These are phyloP conservation scores for Thalassia testudinum DNA, from an alignment of 116 monocot genomes.

Conservation along the genomic window DNA sequence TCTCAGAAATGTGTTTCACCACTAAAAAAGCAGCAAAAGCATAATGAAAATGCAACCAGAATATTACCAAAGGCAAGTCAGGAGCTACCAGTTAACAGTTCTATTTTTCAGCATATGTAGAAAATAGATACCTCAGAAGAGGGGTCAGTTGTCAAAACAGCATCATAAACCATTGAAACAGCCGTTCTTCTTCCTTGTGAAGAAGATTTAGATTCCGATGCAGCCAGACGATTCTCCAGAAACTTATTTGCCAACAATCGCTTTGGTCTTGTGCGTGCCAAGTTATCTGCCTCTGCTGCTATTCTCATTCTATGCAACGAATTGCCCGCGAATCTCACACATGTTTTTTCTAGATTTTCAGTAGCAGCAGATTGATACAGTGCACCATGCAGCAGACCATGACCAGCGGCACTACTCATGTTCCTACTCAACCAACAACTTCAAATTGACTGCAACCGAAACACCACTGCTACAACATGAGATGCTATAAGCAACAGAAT, in stretches of 20 bases:
- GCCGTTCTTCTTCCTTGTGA: slow-evolving; percentile 2
- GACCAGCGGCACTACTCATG: slow-evolving; percentile 10
- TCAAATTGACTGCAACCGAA: neutral
- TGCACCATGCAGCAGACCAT: slow-evolving; percentile 3
- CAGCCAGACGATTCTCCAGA: slow-evolving; percentile 6
- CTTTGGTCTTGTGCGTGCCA: slow-evolving; percentile 1
- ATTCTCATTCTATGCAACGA: neutral
- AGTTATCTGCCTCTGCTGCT: slow-evolving; percentile 1
- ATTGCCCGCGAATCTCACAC: neutral
- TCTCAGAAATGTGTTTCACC: too few species aligned
- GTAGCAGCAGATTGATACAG: neutral
- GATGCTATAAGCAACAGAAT: too few species aligned
- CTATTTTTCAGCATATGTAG: too few species aligned
- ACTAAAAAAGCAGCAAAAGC: too few species aligned
- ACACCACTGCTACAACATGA: too few species aligned
- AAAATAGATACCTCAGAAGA: slow-evolving; percentile 36
- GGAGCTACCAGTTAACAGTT: too few species aligned
- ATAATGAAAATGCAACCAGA: too few species aligned
- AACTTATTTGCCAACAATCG: slow-evolving; percentile 22
- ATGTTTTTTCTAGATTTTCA: slow-evolving; percentile 1
- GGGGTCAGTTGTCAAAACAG: slow-evolving; percentile 46
- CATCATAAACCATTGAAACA: slow-evolving; percentile 15
- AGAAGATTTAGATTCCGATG: neutral
- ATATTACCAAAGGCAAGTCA: too few species aligned
- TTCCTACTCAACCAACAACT: neutral